Conservation (phyloP, 441 rosid species). For the Eruca vesicaria region DNA sequence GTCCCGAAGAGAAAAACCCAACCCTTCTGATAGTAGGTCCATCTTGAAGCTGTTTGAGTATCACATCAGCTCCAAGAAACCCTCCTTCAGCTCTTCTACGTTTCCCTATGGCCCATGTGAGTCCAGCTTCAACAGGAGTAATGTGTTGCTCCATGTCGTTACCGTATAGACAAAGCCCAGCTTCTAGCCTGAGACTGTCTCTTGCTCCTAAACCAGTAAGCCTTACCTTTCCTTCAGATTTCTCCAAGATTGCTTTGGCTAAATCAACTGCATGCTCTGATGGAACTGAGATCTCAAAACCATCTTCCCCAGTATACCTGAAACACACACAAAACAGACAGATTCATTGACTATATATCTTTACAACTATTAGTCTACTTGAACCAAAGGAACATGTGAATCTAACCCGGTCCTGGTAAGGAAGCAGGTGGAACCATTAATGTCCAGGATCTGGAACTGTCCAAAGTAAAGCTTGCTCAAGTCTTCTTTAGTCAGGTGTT, state of each 20-base stretch:
- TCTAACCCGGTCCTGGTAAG: constrained; percentile 89
- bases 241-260: constrained; percentile 88
- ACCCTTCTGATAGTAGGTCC: constrained; percentile 88
- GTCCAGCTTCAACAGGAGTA: constrained; percentile 91
- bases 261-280: constrained; percentile 81
- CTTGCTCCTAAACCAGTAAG: constrained; percentile 93
- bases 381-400: constrained; percentile 5
- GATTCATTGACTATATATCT: background rate
- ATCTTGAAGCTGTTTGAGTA: constrained; percentile 81
- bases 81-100: constrained; percentile 94
- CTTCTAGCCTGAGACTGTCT: constrained; percentile 96
- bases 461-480: constrained; percentile 92
- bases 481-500: constrained; percentile 80
- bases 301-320: constrained; percentile 97
- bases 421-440: constrained; percentile 76
- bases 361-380: no score
- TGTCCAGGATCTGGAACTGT: constrained; percentile 74
- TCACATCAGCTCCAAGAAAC: constrained; percentile 81
- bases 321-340: constrained; percentile 13
- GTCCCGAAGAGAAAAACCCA: constrained; percentile 78
- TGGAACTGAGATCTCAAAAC: constrained; percentile 96
- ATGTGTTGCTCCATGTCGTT: constrained; percentile 95
- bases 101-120: constrained; percentile 96
- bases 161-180: constrained; percentile 86
- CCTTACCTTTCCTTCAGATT: constrained; percentile 86